These are phyloP conservation scores for Colletotrichum sp. DNA, from an alignment of 2,329 filamentous ascomycete genomes.

Conservation along the genomic window DNA sequence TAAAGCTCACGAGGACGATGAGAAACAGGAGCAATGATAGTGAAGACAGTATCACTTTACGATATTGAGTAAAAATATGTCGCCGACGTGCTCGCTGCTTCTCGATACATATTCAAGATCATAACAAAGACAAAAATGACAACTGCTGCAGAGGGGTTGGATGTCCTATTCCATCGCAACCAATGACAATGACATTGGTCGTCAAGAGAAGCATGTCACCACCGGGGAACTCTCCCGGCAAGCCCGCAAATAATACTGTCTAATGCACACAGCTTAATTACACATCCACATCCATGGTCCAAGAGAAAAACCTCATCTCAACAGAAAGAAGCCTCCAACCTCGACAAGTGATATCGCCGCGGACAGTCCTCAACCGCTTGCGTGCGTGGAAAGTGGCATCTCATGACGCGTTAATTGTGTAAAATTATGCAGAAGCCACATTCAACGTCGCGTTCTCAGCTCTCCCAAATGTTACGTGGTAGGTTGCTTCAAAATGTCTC, in stretches of 20 bases:
- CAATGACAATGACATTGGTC: neutral
- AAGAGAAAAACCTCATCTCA: neutral
- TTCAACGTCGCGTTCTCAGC: neutral
- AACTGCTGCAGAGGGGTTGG: neutral
- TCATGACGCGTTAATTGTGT: neutral
- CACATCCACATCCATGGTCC: neutral
- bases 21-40: neutral
- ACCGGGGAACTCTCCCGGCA: neutral
- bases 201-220: neutral
- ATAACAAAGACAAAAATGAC: neutral
- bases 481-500: neutral
- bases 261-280: neutral
- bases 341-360: fast-evolving
- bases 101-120: neutral
- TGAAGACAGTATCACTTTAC: neutral
- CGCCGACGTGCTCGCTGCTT: neutral
- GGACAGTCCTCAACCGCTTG: neutral
- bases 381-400: neutral
- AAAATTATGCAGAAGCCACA: neutral
- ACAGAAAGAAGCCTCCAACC: neutral
- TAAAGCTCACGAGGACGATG: neutral
- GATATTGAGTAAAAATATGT: neutral
- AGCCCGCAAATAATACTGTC: neutral
- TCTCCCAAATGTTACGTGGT: neutral
- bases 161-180: neutral